Evolutionary conservation across 2,329 filamentous ascomycete species (phyloP).

Genomic region (Botrytis fabae): DNA sequence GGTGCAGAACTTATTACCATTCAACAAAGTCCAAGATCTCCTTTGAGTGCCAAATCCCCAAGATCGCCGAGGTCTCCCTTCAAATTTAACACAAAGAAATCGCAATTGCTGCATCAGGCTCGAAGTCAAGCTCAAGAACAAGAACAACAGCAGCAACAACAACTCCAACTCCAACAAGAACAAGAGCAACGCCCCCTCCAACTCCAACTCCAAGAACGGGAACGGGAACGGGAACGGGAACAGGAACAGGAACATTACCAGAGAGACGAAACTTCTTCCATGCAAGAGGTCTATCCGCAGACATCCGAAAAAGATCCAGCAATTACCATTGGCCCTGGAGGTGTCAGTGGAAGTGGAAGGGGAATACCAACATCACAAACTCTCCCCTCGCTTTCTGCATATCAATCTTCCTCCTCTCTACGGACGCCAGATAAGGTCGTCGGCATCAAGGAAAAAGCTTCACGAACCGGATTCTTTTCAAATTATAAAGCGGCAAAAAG

Average conservation of each 20-base stretch:
- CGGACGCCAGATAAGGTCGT: slow-evolving; percentile 24
- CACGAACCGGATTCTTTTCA: slow-evolving; percentile 46
- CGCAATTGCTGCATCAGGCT: slow-evolving; percentile 24
- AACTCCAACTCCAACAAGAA: background rate
- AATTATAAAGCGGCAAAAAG: slow-evolving; percentile 51
- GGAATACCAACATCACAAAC: slow-evolving; percentile 30
- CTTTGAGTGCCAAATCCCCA: slow-evolving; percentile 36
- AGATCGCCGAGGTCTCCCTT: slow-evolving; percentile 39
- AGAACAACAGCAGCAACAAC: background rate
- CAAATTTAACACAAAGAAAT: slow-evolving; percentile 37
- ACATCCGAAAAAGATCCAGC: slow-evolving; percentile 26
- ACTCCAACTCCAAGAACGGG: background rate
- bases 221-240: no score
- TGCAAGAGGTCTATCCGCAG: slow-evolving; percentile 31
- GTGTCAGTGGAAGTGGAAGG: background rate
- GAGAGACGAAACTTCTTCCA: slow-evolving; percentile 28
- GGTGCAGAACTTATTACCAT: slow-evolving; percentile 21
- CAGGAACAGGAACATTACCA: background rate
- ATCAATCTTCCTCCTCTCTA: slow-evolving; percentile 24
- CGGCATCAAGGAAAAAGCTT: slow-evolving; percentile 32
- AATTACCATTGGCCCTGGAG: background rate
- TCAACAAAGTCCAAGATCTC: slow-evolving; percentile 31
- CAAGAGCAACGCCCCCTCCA: background rate
- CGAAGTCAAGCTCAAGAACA: background rate
- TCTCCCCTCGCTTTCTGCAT: slow-evolving; percentile 29